These are phyloP conservation scores for Fraxinus sp. DNA, from an alignment of 305 asterid species.

Conservation along the genomic window DNA sequence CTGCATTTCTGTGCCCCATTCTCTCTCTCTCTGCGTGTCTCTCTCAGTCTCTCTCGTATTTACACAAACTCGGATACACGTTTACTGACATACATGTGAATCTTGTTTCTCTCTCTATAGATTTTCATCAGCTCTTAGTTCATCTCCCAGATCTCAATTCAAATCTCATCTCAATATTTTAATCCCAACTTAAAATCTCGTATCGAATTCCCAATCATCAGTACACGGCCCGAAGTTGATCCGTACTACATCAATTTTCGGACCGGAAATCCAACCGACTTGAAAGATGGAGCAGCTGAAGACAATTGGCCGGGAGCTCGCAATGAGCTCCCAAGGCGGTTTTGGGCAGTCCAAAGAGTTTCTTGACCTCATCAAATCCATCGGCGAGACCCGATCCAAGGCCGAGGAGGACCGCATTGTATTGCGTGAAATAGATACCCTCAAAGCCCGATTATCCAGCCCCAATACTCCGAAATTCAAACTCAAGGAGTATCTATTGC, in stretches of 20 bases:
- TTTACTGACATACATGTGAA: not conserved
- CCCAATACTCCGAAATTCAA: constrained; percentile 89
- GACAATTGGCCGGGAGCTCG: constrained; percentile 97
- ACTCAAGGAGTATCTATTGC: constrained; percentile 84
- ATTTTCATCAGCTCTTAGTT: constrained; percentile 16
- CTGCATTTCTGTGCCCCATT: not conserved
- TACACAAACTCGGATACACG: not conserved
- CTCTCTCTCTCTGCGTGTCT: not conserved
- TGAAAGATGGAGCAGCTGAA: constrained; percentile 88
- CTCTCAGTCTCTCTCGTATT: constrained; percentile 3
- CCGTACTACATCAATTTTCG: not conserved
- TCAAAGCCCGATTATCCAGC: constrained; percentile 60
- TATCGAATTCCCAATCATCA: constrained; percentile 25
- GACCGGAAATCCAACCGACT: not conserved
- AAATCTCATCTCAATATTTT: constrained; percentile 38
- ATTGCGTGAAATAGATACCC: constrained; percentile 74
- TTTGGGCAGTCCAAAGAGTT: constrained; percentile 93
- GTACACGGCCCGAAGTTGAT: constrained; percentile 30
- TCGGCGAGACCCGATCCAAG: constrained; percentile 98
- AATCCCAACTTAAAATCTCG: constrained; percentile 5
- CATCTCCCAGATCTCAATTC: constrained; percentile 23
- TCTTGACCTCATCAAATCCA: constrained; percentile 85
- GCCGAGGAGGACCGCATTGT: constrained; percentile 95
- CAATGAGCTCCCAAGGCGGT: constrained; percentile 97
- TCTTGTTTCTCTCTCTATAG: not conserved